Evolutionary conservation across 148 eudicot species (phyloP).

Genomic region (Persicaria tinctoria): DNA sequence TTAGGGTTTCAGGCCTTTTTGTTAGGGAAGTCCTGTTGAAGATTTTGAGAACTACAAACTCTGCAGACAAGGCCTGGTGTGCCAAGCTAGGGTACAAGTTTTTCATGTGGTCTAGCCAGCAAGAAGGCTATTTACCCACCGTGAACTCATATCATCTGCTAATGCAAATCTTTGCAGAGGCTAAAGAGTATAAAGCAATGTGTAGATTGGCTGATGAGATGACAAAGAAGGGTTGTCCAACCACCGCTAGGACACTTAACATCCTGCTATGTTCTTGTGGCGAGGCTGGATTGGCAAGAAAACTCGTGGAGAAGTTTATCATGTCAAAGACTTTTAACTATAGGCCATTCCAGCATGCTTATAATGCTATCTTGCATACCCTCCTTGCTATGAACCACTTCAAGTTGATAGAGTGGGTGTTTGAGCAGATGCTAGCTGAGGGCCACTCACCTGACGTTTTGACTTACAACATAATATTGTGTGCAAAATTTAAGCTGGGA

Average conservation of each 20-base stretch:
- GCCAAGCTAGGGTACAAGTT: slow-evolving; percentile 80
- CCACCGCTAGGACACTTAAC: slow-evolving; percentile 75
- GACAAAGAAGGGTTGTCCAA: slow-evolving; percentile 68
- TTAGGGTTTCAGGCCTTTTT: slow-evolving; percentile 62
- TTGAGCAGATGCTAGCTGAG: slow-evolving; percentile 65
- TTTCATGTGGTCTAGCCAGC: slow-evolving; percentile 71
- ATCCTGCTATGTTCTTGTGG: slow-evolving; percentile 73
- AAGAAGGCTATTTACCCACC: slow-evolving; percentile 54
- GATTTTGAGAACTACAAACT: slow-evolving; percentile 45
- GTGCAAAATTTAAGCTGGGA: slow-evolving; percentile 63
- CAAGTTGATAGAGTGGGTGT: slow-evolving; percentile 79
- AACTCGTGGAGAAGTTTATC: slow-evolving; percentile 63
- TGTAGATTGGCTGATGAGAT: slow-evolving; percentile 86
- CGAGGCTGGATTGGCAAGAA: slow-evolving; percentile 70
- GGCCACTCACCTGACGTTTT: slow-evolving; percentile 62
- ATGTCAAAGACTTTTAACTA: slow-evolving; percentile 61
- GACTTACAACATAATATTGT: slow-evolving; percentile 68
- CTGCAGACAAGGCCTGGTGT: slow-evolving; percentile 46
- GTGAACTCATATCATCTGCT: slow-evolving; percentile 58
- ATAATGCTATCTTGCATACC: slow-evolving; percentile 71
- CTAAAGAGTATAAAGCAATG: slow-evolving; percentile 78
- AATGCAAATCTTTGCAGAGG: slow-evolving; percentile 63
- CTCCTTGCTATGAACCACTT: slow-evolving; percentile 61
- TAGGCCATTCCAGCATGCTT: slow-evolving; percentile 74
- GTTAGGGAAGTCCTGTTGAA: slow-evolving; percentile 67